These are phyloP conservation scores for Pythium phragmiticola DNA, from an alignment of 352 stramenopile genomes.

Conservation along the genomic window DNA sequence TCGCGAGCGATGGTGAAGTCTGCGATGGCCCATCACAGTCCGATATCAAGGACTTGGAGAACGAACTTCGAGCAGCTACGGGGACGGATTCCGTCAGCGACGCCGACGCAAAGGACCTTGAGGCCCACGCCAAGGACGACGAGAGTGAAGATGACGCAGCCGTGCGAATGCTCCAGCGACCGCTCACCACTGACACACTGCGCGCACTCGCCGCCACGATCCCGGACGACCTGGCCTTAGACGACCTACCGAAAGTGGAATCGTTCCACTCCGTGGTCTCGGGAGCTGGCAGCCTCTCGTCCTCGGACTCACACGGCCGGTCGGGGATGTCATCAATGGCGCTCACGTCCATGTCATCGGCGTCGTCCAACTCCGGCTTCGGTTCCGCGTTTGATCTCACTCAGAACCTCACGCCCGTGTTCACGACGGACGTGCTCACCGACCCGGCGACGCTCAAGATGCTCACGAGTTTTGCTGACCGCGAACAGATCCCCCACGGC, in stretches of 20 bases:
- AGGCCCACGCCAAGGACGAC: constrained; percentile 3
- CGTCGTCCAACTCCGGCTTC: constrained; percentile 8
- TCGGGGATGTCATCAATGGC: not conserved
- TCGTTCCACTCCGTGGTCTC: not conserved
- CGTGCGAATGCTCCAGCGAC: constrained; percentile 9
- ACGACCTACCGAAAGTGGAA: not conserved
- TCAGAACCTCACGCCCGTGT: constrained; percentile 73
- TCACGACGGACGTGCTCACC: constrained; percentile 78
- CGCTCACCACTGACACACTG: constrained; percentile 19
- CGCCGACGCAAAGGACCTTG: not conserved
- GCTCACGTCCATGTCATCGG: constrained; percentile 7
- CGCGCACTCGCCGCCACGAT: constrained; percentile 18
- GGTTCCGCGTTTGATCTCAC: constrained; percentile 46
- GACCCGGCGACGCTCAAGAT: constrained; percentile 75
- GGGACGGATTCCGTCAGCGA: not conserved
- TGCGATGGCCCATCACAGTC: too few relatives aligned
- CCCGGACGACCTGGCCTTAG: constrained; percentile 1
- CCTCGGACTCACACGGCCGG: not conserved
- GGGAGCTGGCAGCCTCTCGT: too few relatives aligned
- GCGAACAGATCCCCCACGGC: constrained; percentile 52
- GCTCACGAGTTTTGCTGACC: constrained; percentile 59
- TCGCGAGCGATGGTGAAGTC: too few relatives aligned
- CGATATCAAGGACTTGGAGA: too few relatives aligned
- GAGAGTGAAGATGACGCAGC: not conserved
- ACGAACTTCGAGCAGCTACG: too few relatives aligned